Base-by-base conservation (phyloP, 805 yeast genomes). In the Yamadazyma takamatsuzukensis region DNA sequence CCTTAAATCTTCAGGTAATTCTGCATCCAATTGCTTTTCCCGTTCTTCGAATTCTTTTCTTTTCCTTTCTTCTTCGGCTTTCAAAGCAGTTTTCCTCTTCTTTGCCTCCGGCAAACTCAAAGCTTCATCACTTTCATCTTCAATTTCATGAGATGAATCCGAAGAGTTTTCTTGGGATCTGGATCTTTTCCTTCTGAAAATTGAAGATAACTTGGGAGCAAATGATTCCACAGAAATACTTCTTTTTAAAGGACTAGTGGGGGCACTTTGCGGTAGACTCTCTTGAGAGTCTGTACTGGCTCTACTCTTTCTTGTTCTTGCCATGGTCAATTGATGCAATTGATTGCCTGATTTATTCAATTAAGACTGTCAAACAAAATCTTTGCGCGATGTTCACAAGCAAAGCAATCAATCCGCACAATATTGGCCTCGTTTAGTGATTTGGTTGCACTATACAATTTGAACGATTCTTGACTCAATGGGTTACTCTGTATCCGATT, bases 1-100 rank as follows among this genome's bases (percentile, higher is more conserved):
- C 38, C 89, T 69, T 49, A 74, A 75, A 41, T 83, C 78, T 32
- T 70, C 82, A 2, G 88, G 93, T 24, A 85, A 59, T 40, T 64
- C 72, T 3, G 58, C 78, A 48, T 84, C 93, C 39, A 72, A 73
- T 45, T 72, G 68, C 34, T 62, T 62, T 51, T 87, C 96, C 18
- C 63, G 57, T 29, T 64, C 68, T 27, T 60, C 63, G 43, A 53
- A 57, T 43, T 47, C 56, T 41, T 57, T 56, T n/a, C n/a, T n/a
- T n/a, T n/a, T n/a, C n/a, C n/a, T n/a, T 29, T 53, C 44, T 26
- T 49, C 47, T 27, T 56, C 34, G 6, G 59, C 44, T 25, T 54
- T 47, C 17, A 29, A 24, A 8, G 26, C 32, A 16, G 54, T 45
- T 25, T 46, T 52, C 12, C 61, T 44, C 32, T 54, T 50, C 32